Evolutionary conservation across 306 rosid species (phyloP).

Genomic region (Pachyrhizus erosus): DNA sequence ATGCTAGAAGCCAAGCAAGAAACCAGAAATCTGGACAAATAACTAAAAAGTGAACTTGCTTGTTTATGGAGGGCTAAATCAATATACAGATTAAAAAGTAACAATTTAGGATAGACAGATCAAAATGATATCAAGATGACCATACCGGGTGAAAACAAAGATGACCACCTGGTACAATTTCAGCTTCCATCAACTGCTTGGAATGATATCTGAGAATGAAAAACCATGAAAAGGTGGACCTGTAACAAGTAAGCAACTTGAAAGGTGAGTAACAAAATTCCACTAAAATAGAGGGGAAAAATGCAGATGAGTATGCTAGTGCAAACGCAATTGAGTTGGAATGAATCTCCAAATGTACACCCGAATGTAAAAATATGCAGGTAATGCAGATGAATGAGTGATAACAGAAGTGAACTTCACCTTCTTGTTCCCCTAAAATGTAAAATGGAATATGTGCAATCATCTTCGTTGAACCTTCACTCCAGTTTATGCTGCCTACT

Average conservation of each 20-base stretch:
- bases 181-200: slow-evolving; percentile 54
- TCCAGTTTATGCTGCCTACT: slow-evolving; percentile 89
- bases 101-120: neutral
- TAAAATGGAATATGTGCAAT: slow-evolving; percentile 91
- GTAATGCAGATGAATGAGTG: slow-evolving; percentile 17
- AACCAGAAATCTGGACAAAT: neutral
- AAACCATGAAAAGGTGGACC: slow-evolving; percentile 94
- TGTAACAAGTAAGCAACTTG: slow-evolving; percentile 49
- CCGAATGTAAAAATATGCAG: neutral
- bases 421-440: slow-evolving; percentile 85
- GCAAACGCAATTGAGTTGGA: neutral
- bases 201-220: slow-evolving; percentile 79
- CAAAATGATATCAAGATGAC: slow-evolving; percentile 1
- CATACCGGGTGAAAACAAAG: neutral
- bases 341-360: slow-evolving; percentile 1
- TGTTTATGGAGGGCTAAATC: slow-evolving; percentile 11
- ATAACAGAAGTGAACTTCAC: slow-evolving; percentile 43
- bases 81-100: neutral
- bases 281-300: neutral
- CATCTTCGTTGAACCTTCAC: slow-evolving; percentile 82
- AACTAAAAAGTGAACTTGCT: neutral
- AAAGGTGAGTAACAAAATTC: slow-evolving; percentile 23
- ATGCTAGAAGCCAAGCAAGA: neutral
- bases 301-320: neutral
- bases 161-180: slow-evolving; percentile 4